Evolutionary conservation across 306 rosid genomes (phyloP), one percentile per base, ranked within the genome.

Genomic region (Begonia masoniana): DNA sequence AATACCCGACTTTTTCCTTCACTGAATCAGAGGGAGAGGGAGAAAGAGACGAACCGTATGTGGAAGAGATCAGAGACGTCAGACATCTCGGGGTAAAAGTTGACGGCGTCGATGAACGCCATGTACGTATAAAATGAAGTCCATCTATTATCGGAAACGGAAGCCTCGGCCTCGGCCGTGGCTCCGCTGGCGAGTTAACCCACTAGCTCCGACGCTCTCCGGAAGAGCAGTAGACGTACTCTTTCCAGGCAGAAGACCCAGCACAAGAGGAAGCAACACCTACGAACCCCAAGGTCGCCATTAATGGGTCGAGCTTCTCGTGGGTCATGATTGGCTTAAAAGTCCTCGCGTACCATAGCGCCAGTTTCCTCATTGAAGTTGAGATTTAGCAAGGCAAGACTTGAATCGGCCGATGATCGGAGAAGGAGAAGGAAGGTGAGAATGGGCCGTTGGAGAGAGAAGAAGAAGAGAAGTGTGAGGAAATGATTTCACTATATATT

Each of bases 301-400:
- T 65, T 16, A 74, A 58, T 31, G 80, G 76, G 67, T 70, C 80
- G 14, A 74, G 62, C 72, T 74, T 73, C 55, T 70, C 73, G 70
- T 74, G 80, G 47, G 73, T 74, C 72, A 74, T 74, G 16, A 70
- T 66, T 47, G 80, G 76, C 60, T 61, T 70, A 65, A 69, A 74
- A 26, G 66, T 61, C 12, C 63, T 65, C 1, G 80, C 66, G 61
- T 58, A 47, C 80, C 76, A 74, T 15, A 70, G 48, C 1, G 76
- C 76, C 43, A 74, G 57, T 67, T 70, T 74, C 54, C 63, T 60
- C 56, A 62, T 58, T n/a, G n/a, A n/a, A n/a, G n/a, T n/a, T n/a
- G n/a, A n/a, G n/a, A n/a, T n/a, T n/a, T n/a, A n/a, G n/a, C n/a
- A n/a, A n/a, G n/a, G n/a, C n/a, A n/a, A n/a, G n/a, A n/a, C n/a